Evolutionary conservation across 169 alveolate genomes (phyloP).

Genomic region (Miamiensis avidus): DNA sequence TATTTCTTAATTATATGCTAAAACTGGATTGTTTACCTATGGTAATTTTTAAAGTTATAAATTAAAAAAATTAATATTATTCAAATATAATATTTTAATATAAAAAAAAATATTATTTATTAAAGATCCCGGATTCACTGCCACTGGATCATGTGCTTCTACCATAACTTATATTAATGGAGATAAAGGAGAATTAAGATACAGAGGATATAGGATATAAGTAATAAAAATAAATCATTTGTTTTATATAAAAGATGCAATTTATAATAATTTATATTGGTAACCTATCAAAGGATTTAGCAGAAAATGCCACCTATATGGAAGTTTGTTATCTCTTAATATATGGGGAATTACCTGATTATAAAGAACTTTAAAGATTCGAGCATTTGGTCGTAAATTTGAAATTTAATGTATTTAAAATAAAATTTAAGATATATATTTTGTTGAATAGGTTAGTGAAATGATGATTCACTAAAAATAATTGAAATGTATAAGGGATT

Average conservation of each 20-base stretch:
- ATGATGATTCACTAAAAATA: conserved; percentile 80
- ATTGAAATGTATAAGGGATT: conserved; percentile 76
- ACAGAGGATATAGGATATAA: conserved; percentile 78
- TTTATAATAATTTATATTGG: not conserved
- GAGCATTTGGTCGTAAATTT: conserved; percentile 54
- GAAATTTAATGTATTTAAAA: not conserved
- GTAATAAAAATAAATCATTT: no score
- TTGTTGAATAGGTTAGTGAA: conserved; percentile 48
- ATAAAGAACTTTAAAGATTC: conserved; percentile 50
- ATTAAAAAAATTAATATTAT: no score
- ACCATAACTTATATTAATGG: conserved; percentile 89
- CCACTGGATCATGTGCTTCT: conserved; percentile 66
- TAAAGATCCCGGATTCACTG: conserved; percentile 77
- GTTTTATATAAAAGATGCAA: no score
- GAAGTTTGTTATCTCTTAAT: conserved; percentile 78
- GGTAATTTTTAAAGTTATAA: not conserved
- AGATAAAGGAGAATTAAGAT: conserved; percentile 76
- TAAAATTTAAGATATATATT: not conserved
- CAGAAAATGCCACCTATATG: conserved; percentile 65
- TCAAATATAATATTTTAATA: no score
- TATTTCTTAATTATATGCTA: conserved; percentile 47
- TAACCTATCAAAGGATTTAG: conserved; percentile 58
- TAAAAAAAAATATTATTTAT: no score
- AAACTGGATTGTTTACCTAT: conserved; percentile 66
- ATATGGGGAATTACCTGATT: conserved; percentile 82